Base-by-base conservation (phyloP, 23 red algal genomes). In the Gracilaria caudata region DNA sequence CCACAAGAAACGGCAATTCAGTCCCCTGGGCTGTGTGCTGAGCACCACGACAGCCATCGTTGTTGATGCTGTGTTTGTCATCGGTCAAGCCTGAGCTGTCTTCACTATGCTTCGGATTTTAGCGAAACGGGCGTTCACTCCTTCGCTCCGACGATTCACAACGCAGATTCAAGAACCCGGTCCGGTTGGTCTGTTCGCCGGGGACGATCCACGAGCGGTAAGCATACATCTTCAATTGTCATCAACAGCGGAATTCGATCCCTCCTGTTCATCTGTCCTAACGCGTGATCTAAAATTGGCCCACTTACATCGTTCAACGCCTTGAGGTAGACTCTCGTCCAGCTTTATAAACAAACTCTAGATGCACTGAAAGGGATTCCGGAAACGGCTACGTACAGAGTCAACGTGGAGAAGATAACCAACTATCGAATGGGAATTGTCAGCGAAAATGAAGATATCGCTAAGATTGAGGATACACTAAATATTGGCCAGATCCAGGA, bases 361-460 rank as follows among this genome's bases (percentile, higher is more conserved):
- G 70, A 81, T 61, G 85, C 71, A n/a, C 53, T 96, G 19, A 84
- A 92, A 73, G 47, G 71, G 5, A 86, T 96, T 73, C 94, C 94
- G 30, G 64, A 86, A 28, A 64, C 56, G 8, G 88, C 94, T 21
- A 80, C 75, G 47, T 96, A 96, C 54, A 87, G 94, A 38, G 57
- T 83, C 43, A 96, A 96, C 73, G 87, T 91, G 11, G 94, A 96
- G 29, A 96, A 96, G 87, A 90, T 91, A 32, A 96, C 87, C 20
- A 84, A 82, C 41, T 68, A 96, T 83, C 87, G 94, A 37, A 54
- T 90, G 64, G 68, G 70, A 29, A 56, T 96, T 44, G 80, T 96
- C 5, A 64, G 84, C 32, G 81, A 77, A 13, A 96, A 56, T 33
- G 77, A 89, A 46, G 72, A 88, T 56, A 86, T 92, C 59, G 46